phyloP scores from a whole-genome alignment of 139 green algal genomes.

The Chlorokybus atmophyticus region DNA sequence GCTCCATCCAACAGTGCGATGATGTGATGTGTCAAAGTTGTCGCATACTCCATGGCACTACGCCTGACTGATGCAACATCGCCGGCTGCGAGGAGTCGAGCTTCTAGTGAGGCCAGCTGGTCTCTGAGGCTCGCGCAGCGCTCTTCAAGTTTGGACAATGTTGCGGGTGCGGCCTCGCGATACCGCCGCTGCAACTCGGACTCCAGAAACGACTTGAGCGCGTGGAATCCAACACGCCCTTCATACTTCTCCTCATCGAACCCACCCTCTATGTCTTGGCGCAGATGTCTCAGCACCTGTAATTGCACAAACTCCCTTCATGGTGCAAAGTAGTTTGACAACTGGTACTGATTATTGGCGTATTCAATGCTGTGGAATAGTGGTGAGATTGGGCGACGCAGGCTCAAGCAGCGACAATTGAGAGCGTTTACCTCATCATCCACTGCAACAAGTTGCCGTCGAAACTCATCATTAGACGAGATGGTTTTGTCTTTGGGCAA shows the following conservation, averaged over 20 bases:
- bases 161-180: conserved; percentile 66
- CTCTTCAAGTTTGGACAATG: conserved; percentile 66
- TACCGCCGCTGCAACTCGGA: conserved; percentile 78
- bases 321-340: no score
- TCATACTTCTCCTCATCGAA: conserved; percentile 82
- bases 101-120: conserved; percentile 35
- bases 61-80: conserved; percentile 57
- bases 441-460: conserved; percentile 37
- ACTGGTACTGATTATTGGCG: no score
- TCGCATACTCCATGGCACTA: conserved; percentile 38
- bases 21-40: no score
- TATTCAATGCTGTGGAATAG: no score
- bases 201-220: conserved; percentile 81
- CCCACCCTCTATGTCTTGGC: conserved; percentile 42
- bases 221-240: conserved; percentile 57
- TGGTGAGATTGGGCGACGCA: no score
- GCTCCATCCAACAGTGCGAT: no score
- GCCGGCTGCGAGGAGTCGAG: conserved; percentile 42
- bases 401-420: neutral
- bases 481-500: conserved; percentile 71
- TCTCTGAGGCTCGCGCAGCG: conserved; percentile 39
- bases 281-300: conserved; percentile 35
- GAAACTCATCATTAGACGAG: conserved; percentile 56
- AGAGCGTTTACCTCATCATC: conserved; percentile 36
- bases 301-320: no score